A percentile compares a stretch with the other conserved stretches of the same genome.
These are phyloP conservation scores for Pichia insulana DNA, from an alignment of 805 yeast genomes.

Conservation along the genomic window DNA sequence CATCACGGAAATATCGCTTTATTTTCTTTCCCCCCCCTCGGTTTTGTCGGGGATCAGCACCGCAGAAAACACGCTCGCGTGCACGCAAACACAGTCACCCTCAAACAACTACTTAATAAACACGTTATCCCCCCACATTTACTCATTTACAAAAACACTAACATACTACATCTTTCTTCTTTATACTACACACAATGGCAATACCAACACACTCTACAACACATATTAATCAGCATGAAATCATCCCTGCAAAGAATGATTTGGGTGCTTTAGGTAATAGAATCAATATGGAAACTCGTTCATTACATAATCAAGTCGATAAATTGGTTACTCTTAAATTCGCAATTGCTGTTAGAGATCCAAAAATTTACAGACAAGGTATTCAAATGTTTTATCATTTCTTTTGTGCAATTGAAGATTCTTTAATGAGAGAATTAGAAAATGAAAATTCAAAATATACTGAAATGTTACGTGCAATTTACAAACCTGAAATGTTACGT, in stretches of 20 bases:
- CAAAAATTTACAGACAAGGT: conserved; percentile 73
- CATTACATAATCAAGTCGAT: conserved; percentile 59
- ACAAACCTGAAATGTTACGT: conserved; percentile 66
- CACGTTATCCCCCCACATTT: background rate
- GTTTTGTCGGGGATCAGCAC: conserved; percentile 7
- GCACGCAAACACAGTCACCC: background rate
- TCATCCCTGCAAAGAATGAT: conserved; percentile 72
- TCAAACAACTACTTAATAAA: too few species aligned
- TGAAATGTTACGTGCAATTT: conserved; percentile 46
- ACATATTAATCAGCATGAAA: conserved; percentile 33
- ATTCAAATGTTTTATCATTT: conserved; percentile 65
- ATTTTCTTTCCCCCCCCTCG: too few species aligned
- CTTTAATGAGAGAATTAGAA: conserved; percentile 38
- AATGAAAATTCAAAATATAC: conserved; percentile 29
- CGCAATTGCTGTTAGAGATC: conserved; percentile 68
- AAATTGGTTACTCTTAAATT: conserved; percentile 60
- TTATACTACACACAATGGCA: conserved; percentile 5
- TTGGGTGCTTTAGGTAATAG: conserved; percentile 78
- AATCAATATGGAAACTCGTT: conserved; percentile 61
- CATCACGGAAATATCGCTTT: background rate
- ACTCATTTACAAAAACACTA: background rate
- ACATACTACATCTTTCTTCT: background rate
- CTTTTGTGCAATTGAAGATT: conserved; percentile 53
- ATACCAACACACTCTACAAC: conserved; percentile 9
- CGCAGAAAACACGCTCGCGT: conserved; percentile 6